Conservation (phyloP, 2,329 filamentous ascomycete species). For the Cercospora nicotianae region DNA sequence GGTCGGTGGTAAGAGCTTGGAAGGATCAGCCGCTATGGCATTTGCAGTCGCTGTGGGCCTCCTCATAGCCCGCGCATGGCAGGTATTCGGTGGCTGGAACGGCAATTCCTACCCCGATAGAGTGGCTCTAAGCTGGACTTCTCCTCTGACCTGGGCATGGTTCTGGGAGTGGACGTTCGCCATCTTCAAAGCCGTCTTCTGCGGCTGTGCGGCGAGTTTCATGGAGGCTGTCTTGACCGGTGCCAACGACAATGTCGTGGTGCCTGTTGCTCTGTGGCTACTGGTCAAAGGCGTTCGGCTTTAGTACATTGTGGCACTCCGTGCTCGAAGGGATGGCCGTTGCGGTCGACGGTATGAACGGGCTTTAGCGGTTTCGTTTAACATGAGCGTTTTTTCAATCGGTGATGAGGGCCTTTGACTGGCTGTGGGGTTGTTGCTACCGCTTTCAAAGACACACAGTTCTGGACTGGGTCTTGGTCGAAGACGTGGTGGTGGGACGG, state of each 20-base stretch:
- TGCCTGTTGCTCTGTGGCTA: slow-evolving; percentile 89
- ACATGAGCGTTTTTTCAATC: neutral
- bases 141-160: slow-evolving; percentile 11
- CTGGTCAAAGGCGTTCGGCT: slow-evolving; percentile 76
- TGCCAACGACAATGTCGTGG: slow-evolving; percentile 97
- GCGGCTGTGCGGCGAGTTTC: slow-evolving; percentile 78
- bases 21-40: slow-evolving; percentile 80
- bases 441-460: neutral
- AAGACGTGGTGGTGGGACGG: slow-evolving; percentile 5
- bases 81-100: slow-evolving; percentile 71
- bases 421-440: neutral
- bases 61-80: slow-evolving; percentile 68
- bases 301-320: slow-evolving; percentile 34
- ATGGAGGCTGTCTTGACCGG: slow-evolving; percentile 95
- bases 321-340: neutral
- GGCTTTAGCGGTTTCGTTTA: neutral
- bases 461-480: neutral
- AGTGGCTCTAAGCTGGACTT: neutral
- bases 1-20: slow-evolving; percentile 93
- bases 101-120: slow-evolving; percentile 26
- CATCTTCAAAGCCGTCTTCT: slow-evolving; percentile 64
- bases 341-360: neutral
- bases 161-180: slow-evolving; percentile 33
- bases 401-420: neutral
- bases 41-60: slow-evolving; percentile 75